Conservation (phyloP, 2,329 filamentous ascomycete species). For the Sclerotinia trifoliorum region DNA sequence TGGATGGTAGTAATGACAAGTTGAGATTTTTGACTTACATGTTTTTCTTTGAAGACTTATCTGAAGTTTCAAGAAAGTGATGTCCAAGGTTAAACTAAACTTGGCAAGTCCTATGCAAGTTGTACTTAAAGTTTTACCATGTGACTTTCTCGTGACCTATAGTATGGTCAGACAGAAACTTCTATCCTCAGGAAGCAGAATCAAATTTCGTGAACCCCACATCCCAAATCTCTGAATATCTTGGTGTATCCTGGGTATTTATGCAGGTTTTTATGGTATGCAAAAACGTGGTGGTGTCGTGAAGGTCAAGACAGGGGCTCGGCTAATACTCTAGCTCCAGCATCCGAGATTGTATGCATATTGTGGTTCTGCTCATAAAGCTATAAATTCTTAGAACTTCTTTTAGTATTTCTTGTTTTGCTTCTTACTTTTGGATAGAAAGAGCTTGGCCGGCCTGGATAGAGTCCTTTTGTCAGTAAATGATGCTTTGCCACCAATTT, state of each 20-base stretch:
- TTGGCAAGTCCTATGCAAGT: background rate
- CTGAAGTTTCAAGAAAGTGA: background rate
- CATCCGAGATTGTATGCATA: background rate
- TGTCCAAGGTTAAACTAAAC: background rate
- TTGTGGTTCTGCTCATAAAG: background rate
- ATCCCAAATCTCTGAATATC: background rate
- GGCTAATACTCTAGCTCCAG: background rate
- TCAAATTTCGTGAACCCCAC: rapidly evolving
- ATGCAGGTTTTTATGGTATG: background rate
- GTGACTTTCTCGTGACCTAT: background rate
- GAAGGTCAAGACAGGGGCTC: background rate
- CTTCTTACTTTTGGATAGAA: background rate
- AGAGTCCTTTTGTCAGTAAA: background rate
- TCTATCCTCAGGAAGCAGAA: background rate
- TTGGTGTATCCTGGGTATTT: background rate
- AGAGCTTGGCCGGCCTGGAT: background rate
- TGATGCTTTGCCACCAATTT: background rate
- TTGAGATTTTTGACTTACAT: background rate
- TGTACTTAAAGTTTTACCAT: background rate
- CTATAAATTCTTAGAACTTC: background rate
- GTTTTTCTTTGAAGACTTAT: background rate
- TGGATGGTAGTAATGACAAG: background rate
- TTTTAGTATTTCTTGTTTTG: background rate
- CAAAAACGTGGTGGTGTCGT: background rate
- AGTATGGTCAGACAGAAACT: background rate